Evolutionary conservation across 2,329 filamentous ascomycete genomes (phyloP).

Genomic region (Parastagonospora nodorum): DNA sequence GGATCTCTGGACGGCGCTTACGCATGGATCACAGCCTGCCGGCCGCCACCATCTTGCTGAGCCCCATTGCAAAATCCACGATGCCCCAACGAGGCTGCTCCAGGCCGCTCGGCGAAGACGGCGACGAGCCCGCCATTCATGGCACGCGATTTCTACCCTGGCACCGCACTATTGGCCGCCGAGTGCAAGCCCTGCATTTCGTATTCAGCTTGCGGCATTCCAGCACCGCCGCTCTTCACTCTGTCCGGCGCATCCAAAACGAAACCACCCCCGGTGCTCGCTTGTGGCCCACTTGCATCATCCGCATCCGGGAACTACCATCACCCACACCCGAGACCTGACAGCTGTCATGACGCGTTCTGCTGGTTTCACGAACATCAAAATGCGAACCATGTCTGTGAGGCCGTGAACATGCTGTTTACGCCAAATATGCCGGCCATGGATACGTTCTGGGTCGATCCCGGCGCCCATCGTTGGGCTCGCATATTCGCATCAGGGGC

Average conservation of each 20-base stretch:
- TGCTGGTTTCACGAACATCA: neutral
- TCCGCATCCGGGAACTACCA: neutral
- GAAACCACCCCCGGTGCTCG: constrained; percentile 13
- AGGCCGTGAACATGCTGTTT: neutral
- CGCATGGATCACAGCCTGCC: constrained; percentile 15
- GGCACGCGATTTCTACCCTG: too few species aligned
- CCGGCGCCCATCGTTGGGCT: too few species aligned
- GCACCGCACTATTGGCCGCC: neutral
- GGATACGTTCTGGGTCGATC: neutral
- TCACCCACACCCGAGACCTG: neutral
- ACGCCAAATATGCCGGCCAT: neutral
- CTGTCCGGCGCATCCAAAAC: constrained; percentile 1
- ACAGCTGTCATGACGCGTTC: constrained; percentile 1
- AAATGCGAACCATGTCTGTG: neutral
- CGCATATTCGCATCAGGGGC: too few species aligned
- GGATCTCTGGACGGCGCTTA: constrained; percentile 17
- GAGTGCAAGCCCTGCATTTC: neutral
- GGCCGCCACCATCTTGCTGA: constrained; percentile 1
- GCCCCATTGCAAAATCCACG: constrained; percentile 1
- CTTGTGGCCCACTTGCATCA: constrained; percentile 5
- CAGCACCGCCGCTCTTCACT: neutral
- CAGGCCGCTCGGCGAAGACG: neutral
- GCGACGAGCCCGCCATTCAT: neutral
- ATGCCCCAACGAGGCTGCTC: constrained; percentile 13
- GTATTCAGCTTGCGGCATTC: neutral